Evolutionary conservation across 352 stramenopile species (phyloP), one percentile per base, ranked within the genome.

Genomic region (Phytopythium delawarense): DNA sequence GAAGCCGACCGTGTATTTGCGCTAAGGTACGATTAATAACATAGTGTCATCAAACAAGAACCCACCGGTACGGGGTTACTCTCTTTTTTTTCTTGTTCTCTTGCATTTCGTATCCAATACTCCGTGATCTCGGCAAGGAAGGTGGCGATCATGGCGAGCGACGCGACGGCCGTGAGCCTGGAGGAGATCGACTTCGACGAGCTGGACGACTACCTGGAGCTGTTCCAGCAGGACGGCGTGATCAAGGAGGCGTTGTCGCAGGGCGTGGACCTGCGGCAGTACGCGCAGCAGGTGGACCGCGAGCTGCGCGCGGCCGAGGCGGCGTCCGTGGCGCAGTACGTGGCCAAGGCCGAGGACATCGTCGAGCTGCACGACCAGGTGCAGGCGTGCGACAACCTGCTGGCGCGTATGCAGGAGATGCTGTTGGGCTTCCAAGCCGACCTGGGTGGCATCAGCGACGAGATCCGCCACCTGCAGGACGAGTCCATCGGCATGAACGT

Each of bases 391-490:
- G 97, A 99, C 78, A 90, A 94, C 67, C 94, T 99, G 61, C 83
- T 99, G 48, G 92, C 89, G 21, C 88, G 91, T 49, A 97, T 99
- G 87, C 96, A 99, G 70, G 96, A 98, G 80, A 98, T 99, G 91
- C 72, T 99, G 42, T 73, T 98, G 25, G 96, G 96, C 9, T 99
- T 99, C 76, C 96, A 99, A 79, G 96, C 96, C 4, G 96, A 99
- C 76, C 75, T 99, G 8, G 97, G 96, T 28, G 96, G 96, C 46
- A 97, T 99, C 65, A 98, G 89, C 66, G 92, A 98, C 55, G 97
- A 99, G 73, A 99, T 99, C 72, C 90, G 92, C 57, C 84, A 98
- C 59, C 72, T 99, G 13, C 97, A 99, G 86, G 89, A 98, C 65
- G 94, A 98, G 56, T 97, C 84, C 18, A 92, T 96, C 55, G 87